These are phyloP conservation scores for Esteya vermicola DNA, from an alignment of 2,329 filamentous ascomycete genomes.

Conservation along the genomic window DNA sequence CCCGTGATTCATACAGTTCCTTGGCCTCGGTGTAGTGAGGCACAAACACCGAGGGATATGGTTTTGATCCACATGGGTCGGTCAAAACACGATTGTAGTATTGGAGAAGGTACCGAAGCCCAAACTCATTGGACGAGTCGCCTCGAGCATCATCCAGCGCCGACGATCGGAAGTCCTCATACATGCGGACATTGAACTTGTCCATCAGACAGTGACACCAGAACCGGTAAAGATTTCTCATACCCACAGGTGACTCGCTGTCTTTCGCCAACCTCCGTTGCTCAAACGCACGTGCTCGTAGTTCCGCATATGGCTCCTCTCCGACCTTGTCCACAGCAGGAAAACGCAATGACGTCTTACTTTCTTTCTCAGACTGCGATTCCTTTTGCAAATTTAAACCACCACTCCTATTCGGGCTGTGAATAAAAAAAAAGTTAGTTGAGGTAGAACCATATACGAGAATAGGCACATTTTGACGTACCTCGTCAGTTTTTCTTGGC, in stretches of 20 bases:
- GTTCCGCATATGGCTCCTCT: conserved; percentile 16
- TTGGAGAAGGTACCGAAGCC: conserved; percentile 47
- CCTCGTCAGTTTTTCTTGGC: neutral
- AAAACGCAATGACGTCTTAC: neutral
- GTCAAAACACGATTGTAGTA: conserved; percentile 37
- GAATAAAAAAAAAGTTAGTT: too few relatives aligned
- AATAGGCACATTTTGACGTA: too few relatives aligned
- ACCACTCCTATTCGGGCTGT: too few relatives aligned
- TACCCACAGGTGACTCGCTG: conserved; percentile 34
- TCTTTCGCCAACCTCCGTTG: conserved; percentile 18
- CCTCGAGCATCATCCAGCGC: conserved; percentile 49
- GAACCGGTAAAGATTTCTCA: conserved; percentile 57
- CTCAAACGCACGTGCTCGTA: conserved; percentile 24
- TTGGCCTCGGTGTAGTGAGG: conserved; percentile 15
- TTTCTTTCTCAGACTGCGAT: too few relatives aligned
- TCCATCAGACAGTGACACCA: conserved; percentile 60
- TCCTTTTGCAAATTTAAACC: too few relatives aligned
- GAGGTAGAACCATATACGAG: too few relatives aligned
- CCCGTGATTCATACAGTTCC: conserved; percentile 4
- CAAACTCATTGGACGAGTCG: conserved; percentile 30
- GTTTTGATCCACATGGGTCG: conserved; percentile 11
- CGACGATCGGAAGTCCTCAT: conserved; percentile 55
- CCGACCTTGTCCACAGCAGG: neutral
- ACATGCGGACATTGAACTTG: conserved; percentile 64
- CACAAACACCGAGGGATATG: conserved; percentile 15